Evolutionary conservation across 2,329 filamentous ascomycete genomes (phyloP), one percentile per base, ranked within the genome.

Genomic region (Xylogone sp.): DNA sequence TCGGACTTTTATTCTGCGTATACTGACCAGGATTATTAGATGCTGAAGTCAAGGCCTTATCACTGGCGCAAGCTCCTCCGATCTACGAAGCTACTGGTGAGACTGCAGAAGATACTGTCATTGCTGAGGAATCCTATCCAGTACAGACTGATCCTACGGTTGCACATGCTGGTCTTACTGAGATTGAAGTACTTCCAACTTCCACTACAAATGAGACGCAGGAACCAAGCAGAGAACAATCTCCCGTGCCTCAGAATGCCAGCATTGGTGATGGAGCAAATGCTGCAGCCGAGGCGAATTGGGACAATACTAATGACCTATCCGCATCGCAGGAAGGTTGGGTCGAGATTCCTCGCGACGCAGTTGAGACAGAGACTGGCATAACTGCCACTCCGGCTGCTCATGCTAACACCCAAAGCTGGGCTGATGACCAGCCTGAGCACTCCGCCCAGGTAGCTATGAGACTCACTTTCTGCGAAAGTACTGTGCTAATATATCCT

Each of bases 371-470:
- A 4, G 88, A 94, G 55, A 82, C 78, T 34, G 83, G 82, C 34
- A 67, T 82, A 42, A 71, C 77, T 45, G 81, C 82, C 21, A 83
- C 81, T 6, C 72, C 82, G 21, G 69, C 73, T 39, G 65, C 71
- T 50, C 77, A 78, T 62, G 75, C 76, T 24, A 78, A 79, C 62
- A 77, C 76, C 42, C 83, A 87, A 65, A 90, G 85, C 62, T 95
- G 89, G 89, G 89, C 89, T 21, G 90, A 96, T 62, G 88, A 94
- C 54, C 81, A 88, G 60, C 82, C 86, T 18, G 81, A 84, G 53
- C 69, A 67, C 50, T 68, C 68, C 42, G 51, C 46, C 24, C 71
- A 75, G 65, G 75, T 79, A 66, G 59, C 72, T 63, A 21, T 21
- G 42, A 43, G 20, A 48, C 34, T 12, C 27, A 43, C n/a, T 43